Evolutionary conservation across 768 basidiomycete species (phyloP).

Genomic region (Sporobolomyces phaffii): DNA sequence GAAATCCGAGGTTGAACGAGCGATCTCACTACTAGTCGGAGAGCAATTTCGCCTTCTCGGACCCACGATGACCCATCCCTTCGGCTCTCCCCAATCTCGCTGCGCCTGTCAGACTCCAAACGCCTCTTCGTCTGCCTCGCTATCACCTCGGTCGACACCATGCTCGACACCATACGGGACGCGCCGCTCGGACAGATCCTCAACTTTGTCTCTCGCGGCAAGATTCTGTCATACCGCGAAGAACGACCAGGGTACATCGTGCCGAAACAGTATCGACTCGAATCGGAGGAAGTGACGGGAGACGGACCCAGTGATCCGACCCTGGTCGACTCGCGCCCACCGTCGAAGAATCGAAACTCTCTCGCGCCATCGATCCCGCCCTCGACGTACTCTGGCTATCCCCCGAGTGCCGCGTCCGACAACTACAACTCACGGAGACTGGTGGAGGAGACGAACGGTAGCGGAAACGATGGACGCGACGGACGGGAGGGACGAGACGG

Average conservation of each 20-base stretch:
- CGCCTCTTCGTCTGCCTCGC: neutral
- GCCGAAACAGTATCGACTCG: conserved; percentile 4
- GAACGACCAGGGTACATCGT: conserved; percentile 7
- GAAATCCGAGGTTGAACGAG: neutral
- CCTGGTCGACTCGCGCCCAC: neutral
- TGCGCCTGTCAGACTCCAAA: neutral
- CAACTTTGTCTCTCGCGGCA: conserved; percentile 15
- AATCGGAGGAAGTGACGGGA: neutral
- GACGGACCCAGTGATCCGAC: neutral
- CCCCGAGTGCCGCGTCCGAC: neutral
- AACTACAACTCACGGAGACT: neutral
- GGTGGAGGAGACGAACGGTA: neutral
- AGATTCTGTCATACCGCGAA: conserved; percentile 1
- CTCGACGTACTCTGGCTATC: neutral
- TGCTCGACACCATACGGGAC: conserved; percentile 33
- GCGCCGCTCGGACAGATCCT: conserved; percentile 34
- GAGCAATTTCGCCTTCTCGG: neutral
- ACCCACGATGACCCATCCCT: neutral
- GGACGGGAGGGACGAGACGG: too few species aligned
- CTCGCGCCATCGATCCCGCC: neutral
- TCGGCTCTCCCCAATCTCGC: neutral
- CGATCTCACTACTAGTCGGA: neutral
- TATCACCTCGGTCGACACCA: neutral
- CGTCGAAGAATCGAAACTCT: neutral
- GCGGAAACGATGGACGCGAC: neutral